A percentile compares a stretch with the other conserved stretches of the same genome.
phyloP scores from a whole-genome alignment of 495 filamentous ascomycete species.

The Pyrenula massariospora region DNA sequence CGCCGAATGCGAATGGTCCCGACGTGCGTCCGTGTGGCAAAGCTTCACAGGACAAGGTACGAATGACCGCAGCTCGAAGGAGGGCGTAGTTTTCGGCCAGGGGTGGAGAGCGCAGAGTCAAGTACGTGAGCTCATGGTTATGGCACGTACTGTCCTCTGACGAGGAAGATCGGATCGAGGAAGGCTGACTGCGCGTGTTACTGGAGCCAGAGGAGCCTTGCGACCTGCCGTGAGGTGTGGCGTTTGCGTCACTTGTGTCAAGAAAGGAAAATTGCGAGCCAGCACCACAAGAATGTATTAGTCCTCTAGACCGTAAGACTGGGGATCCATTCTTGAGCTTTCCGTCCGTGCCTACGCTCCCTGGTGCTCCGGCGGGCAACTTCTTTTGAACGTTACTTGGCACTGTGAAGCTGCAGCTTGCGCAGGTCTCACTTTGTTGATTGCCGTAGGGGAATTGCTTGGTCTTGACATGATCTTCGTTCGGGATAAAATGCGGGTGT shows the following conservation, averaged over 20 bases:
- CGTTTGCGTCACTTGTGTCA: constrained; percentile 13
- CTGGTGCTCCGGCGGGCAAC: constrained; percentile 40
- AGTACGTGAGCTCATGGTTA: constrained; percentile 74
- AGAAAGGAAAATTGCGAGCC: neutral
- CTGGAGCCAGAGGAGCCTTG: constrained; percentile 6
- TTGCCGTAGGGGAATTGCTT: constrained; percentile 18
- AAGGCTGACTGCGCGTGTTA: constrained; percentile 26
- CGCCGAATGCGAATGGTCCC: constrained; percentile 80
- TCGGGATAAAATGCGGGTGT: constrained; percentile 28
- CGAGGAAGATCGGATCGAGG: constrained; percentile 33
- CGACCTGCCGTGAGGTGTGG: constrained; percentile 15
- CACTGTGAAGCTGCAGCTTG: constrained; percentile 45
- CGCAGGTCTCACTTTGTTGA: constrained; percentile 38
- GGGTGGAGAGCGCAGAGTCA: constrained; percentile 70
- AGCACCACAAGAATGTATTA: constrained; percentile 22
- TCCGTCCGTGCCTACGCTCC: constrained; percentile 34
- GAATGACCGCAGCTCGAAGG: constrained; percentile 73
- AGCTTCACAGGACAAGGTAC: constrained; percentile 75
- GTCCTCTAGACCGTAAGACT: constrained; percentile 42
- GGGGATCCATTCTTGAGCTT: constrained; percentile 41
- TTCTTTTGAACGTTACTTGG: constrained; percentile 42
- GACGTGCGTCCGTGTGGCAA: constrained; percentile 64
- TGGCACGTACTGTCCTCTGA: constrained; percentile 45
- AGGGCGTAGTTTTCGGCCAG: constrained; percentile 70
- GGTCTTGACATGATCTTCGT: constrained; percentile 21